A percentile compares a stretch with the other conserved stretches of the same genome.
Evolutionary conservation across 257 asterid genomes (phyloP).

Genomic region (Nemophila menziesii): DNA sequence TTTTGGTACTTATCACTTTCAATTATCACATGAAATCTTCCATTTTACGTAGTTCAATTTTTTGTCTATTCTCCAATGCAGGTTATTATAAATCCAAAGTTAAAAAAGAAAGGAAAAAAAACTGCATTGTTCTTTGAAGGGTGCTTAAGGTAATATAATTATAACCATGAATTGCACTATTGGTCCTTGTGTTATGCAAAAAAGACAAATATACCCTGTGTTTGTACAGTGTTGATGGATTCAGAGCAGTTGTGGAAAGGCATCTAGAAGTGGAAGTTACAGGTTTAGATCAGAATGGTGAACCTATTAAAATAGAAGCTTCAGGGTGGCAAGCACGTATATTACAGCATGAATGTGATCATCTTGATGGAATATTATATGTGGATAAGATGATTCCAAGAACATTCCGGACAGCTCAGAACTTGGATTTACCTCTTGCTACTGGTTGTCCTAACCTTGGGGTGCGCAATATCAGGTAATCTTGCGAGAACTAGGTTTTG

Average conservation of each 20-base stretch:
- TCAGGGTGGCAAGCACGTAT: conserved; percentile 97
- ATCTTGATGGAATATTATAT: conserved; percentile 69
- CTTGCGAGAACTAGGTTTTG: not conserved
- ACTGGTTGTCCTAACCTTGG: conserved; percentile 63
- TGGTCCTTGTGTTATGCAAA: no score
- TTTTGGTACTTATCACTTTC: conserved; percentile 61
- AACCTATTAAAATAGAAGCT: conserved; percentile 60
- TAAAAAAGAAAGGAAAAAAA: conserved; percentile 48
- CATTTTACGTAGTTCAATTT: not conserved
- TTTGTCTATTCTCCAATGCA: conserved; percentile 19
- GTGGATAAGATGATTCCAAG: conserved; percentile 78
- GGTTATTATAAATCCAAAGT: conserved; percentile 80
- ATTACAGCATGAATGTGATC: conserved; percentile 88
- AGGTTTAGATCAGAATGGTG: conserved; percentile 56
- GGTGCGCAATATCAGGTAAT: conserved; percentile 12
- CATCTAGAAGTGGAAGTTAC: conserved; percentile 68
- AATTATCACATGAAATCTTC: not conserved
- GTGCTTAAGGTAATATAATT: conserved; percentile 57
- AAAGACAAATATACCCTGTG: not conserved
- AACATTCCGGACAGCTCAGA: conserved; percentile 62
- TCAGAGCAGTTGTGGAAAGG: conserved; percentile 81
- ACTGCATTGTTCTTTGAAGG: conserved; percentile 88
- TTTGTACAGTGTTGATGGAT: conserved; percentile 62
- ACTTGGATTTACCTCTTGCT: conserved; percentile 75
- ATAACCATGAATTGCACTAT: no score